Conservation (phyloP, 2,329 filamentous ascomycete species). For the Cladobotryum mycophilum region DNA sequence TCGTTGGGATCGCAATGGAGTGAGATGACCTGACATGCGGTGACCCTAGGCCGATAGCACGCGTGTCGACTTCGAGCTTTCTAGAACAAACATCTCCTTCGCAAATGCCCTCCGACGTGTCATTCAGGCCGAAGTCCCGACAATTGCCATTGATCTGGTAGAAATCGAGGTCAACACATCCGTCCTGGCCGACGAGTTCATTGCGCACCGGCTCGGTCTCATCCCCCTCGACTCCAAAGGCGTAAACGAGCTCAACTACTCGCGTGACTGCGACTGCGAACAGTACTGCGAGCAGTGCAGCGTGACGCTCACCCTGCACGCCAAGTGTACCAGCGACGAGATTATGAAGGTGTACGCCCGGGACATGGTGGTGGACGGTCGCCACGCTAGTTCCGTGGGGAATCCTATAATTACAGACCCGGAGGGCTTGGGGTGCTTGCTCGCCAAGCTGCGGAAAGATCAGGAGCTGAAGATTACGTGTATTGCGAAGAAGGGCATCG, state of each 20-base stretch:
- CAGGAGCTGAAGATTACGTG: slow-evolving; percentile 89
- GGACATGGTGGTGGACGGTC: slow-evolving; percentile 69
- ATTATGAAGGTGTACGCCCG: slow-evolving; percentile 92
- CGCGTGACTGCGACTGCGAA: slow-evolving; percentile 93
- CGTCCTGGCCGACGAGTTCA: slow-evolving; percentile 94
- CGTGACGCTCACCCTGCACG: slow-evolving; percentile 77
- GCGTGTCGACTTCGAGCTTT: slow-evolving; percentile 87
- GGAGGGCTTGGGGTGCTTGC: slow-evolving; percentile 73
- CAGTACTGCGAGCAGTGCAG: slow-evolving; percentile 90
- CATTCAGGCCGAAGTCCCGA: slow-evolving; percentile 90
- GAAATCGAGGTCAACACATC: slow-evolving; percentile 90
- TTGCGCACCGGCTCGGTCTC: slow-evolving; percentile 85
- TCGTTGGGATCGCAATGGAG: no score
- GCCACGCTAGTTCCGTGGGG: slow-evolving; percentile 70
- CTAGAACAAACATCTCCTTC: slow-evolving; percentile 81
- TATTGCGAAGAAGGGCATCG: slow-evolving; percentile 96
- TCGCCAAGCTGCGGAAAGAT: slow-evolving; percentile 82
- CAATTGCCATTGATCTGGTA: slow-evolving; percentile 89
- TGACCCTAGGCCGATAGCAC: slow-evolving; percentile 62
- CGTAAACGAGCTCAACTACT: slow-evolving; percentile 76
- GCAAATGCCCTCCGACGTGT: slow-evolving; percentile 88
- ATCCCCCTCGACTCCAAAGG: slow-evolving; percentile 82
- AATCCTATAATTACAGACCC: slow-evolving; percentile 78
- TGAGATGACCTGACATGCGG: neutral
- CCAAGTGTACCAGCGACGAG: slow-evolving; percentile 76